phyloP scores from a whole-genome alignment of 139 green algal species.

The Auxenochlorella protothecoides region DNA sequence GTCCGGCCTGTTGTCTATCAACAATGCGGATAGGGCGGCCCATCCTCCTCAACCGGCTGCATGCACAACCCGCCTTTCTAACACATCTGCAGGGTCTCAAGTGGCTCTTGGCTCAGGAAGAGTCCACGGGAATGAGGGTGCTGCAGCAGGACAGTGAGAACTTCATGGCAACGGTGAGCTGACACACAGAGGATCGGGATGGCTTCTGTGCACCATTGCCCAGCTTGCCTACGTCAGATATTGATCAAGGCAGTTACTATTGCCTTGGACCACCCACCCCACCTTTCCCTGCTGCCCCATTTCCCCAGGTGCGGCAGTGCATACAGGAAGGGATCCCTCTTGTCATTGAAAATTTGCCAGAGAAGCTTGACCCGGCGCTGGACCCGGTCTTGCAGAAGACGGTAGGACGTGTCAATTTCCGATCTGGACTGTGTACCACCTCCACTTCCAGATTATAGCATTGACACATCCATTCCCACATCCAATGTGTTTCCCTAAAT shows the following conservation, averaged over 20 bases:
- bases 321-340: conserved; percentile 75
- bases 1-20: too few species aligned
- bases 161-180: conserved; percentile 66
- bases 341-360: conserved; percentile 76
- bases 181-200: too few species aligned
- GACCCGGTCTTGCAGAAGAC: conserved; percentile 69
- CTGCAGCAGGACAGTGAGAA: conserved; percentile 72
- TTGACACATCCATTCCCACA: not conserved
- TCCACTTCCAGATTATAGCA: not conserved
- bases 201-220: too few species aligned
- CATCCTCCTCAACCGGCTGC: too few species aligned
- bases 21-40: too few species aligned
- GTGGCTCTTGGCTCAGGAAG: conserved; percentile 74
- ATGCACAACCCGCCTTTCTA: too few species aligned
- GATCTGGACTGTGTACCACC: not conserved
- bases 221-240: too few species aligned
- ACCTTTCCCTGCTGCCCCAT: too few species aligned
- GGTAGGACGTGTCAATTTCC: not conserved
- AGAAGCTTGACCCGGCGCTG: conserved; percentile 79
- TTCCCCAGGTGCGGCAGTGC: conserved; percentile 53
- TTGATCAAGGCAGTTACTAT: too few species aligned
- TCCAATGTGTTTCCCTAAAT: too few species aligned
- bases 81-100: conserved; percentile 57
- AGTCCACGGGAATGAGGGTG: conserved; percentile 62
- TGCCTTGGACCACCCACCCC: too few species aligned